Evolutionary conservation across 73 alveolate genomes (phyloP).

Genomic region (Tetrahymena elliotti): DNA sequence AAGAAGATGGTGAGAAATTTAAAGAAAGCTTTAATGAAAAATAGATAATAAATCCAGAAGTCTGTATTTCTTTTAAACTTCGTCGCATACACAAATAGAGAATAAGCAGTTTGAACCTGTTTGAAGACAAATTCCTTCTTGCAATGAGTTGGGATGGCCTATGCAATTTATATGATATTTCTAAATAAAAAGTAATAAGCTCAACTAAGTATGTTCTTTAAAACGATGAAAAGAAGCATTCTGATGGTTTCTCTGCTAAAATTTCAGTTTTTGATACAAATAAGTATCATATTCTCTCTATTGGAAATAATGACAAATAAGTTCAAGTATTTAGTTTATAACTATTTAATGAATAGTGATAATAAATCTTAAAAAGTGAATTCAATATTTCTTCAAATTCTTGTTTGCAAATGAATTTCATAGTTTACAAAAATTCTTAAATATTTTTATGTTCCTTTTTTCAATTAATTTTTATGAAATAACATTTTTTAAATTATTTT

Average conservation of each 20-base stretch:
- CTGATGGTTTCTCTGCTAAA: neutral
- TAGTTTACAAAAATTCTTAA: too few species aligned
- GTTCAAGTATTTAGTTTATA: neutral
- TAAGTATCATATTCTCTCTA: neutral
- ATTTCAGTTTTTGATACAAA: neutral
- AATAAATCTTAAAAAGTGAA: too few species aligned
- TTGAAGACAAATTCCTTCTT: neutral
- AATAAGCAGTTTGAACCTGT: neutral
- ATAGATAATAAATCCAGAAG: neutral
- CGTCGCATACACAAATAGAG: neutral
- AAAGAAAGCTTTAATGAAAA: neutral
- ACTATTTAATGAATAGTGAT: neutral
- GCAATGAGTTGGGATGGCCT: neutral
- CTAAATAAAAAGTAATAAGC: neutral
- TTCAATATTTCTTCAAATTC: too few species aligned
- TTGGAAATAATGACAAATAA: neutral
- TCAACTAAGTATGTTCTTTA: neutral
- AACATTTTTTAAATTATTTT: too few species aligned
- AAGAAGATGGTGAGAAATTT: neutral
- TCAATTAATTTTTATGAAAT: too few species aligned
- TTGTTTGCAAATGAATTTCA: too few species aligned
- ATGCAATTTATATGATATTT: neutral
- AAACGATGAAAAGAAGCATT: neutral
- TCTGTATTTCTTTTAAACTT: neutral
- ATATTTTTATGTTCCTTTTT: too few species aligned